These are phyloP conservation scores for Isabelozyma pseudorhagii DNA, from an alignment of 805 yeast species.

Conservation along the genomic window DNA sequence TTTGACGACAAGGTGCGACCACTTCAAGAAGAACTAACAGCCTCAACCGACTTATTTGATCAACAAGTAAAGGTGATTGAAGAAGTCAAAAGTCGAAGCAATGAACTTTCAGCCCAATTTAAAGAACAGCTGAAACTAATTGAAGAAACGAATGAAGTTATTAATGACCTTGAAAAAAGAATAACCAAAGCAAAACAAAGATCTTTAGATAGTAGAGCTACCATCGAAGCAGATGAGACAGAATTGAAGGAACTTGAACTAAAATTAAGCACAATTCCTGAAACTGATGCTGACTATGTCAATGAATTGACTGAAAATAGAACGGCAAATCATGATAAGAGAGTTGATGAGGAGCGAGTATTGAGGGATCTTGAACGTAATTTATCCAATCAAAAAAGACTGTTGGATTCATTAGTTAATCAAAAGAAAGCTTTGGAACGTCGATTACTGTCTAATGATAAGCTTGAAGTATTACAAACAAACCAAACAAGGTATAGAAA, in stretches of 20 bases:
- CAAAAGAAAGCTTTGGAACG: not conserved
- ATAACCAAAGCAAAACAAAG: not conserved
- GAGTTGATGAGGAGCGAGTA: constrained; percentile 5
- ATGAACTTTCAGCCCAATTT: not conserved
- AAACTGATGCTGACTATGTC: constrained; percentile 26
- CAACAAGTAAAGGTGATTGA: not conserved
- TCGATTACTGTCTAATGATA: constrained; percentile 45
- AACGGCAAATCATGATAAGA: constrained; percentile 15
- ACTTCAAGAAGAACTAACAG: constrained; percentile 8
- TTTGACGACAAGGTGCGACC: constrained; percentile 23
- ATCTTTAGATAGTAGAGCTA: constrained; percentile 10
- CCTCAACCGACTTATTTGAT: not conserved
- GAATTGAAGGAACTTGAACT: constrained; percentile 5
- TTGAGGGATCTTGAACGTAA: constrained; percentile 6
- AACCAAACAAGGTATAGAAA: constrained; percentile 19
- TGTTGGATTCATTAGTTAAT: not conserved
- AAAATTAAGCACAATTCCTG: constrained; percentile 21
- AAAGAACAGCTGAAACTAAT: not conserved
- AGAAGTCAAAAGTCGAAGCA: not conserved
- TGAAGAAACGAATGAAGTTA: constrained; percentile 4
- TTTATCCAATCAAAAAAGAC: not conserved
- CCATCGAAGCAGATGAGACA: constrained; percentile 4
- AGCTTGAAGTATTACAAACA: constrained; percentile 43
- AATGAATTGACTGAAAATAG: constrained; percentile 16
- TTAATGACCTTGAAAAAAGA: constrained; percentile 1